Evolutionary conservation across 176 grass and related monocot species (phyloP).

Genomic region (Carex littledalei): DNA sequence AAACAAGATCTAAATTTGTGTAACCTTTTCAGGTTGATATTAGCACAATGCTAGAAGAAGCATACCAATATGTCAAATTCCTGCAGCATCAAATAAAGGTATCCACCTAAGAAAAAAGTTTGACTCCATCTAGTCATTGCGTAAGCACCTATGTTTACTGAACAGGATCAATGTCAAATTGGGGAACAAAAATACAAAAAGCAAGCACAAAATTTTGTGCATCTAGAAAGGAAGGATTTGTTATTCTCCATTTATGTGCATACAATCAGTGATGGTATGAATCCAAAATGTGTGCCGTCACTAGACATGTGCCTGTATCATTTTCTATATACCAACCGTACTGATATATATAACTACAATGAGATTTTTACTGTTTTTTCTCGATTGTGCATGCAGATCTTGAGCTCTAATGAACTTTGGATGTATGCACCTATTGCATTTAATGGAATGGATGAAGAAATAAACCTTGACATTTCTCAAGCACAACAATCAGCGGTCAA

Average conservation of each 20-base stretch:
- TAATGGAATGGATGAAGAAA: slow-evolving; percentile 18
- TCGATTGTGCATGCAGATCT: slow-evolving; percentile 30
- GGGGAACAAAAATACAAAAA: not conserved
- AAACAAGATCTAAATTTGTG: not conserved
- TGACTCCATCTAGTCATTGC: not conserved
- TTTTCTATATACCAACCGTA: not conserved
- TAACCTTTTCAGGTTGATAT: slow-evolving; percentile 45
- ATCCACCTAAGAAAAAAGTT: not conserved
- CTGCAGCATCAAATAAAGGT: slow-evolving; percentile 69
- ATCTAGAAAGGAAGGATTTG: not conserved
- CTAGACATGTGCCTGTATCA: not conserved
- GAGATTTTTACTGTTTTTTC: not conserved
- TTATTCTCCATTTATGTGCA: not conserved
- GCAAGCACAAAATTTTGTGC: not conserved
- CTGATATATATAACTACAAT: not conserved
- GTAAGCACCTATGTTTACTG: not conserved
- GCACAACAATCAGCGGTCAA: not conserved
- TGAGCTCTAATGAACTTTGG: slow-evolving; percentile 56
- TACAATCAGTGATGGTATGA: not conserved
- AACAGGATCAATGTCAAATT: not conserved
- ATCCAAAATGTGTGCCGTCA: not conserved
- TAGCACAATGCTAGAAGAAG: slow-evolving; percentile 62
- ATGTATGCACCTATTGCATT: slow-evolving; percentile 56
- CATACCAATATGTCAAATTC: slow-evolving; percentile 59
- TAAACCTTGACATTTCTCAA: slow-evolving; percentile 1